Conservation (phyloP, 2,329 filamentous ascomycete species). For the Colletotrichum melonis region DNA sequence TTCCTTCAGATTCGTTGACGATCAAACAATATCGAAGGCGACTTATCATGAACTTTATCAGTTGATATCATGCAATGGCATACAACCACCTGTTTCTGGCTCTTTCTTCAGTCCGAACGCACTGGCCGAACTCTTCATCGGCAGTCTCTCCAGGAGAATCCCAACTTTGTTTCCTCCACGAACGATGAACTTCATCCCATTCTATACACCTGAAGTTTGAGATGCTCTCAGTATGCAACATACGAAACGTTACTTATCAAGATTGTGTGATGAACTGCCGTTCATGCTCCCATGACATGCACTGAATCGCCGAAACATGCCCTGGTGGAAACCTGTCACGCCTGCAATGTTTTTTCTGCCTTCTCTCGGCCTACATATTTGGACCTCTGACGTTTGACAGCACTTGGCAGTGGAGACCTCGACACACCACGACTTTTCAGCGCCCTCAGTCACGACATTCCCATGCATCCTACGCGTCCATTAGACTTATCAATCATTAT, state of each 20-base stretch:
- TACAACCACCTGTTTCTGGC: neutral
- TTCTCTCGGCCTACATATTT: no score
- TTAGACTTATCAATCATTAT: no score
- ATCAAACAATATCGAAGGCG: neutral
- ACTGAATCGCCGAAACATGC: neutral
- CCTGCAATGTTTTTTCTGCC: neutral
- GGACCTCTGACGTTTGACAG: neutral
- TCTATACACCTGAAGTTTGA: neutral
- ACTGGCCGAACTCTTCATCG: neutral
- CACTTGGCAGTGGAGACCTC: neutral
- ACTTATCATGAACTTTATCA: neutral
- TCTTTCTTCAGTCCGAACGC: no score
- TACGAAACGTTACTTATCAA: neutral
- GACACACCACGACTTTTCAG: neutral
- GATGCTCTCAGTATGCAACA: neutral
- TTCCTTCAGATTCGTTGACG: neutral
- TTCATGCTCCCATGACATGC: constrained; percentile 8
- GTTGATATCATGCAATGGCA: neutral
- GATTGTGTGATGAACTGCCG: neutral
- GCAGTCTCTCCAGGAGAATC: neutral
- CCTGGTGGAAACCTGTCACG: no score
- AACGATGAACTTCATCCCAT: neutral
- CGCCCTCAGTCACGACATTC: neutral
- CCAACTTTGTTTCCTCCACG: neutral
- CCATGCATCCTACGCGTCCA: neutral